Conservation (phyloP, 106 monocot genomes). For the Triglochin maritima region DNA sequence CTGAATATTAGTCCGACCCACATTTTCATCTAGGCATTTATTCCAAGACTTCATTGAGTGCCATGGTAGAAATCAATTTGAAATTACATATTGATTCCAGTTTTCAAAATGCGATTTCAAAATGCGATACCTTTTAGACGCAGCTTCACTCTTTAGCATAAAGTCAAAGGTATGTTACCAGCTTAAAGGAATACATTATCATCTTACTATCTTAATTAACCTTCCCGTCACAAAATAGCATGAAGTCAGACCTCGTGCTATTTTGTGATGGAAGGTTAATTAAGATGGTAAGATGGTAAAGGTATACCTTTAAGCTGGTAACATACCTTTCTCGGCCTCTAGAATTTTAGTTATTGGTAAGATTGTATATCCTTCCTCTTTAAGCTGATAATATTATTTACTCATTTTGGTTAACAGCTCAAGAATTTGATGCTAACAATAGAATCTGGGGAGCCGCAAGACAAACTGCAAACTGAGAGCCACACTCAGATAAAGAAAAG, state of each 20-base stretch:
- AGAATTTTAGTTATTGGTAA: background rate
- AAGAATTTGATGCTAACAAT: constrained; percentile 24
- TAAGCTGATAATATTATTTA: background rate
- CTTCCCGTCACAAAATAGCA: background rate
- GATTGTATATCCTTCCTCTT: background rate
- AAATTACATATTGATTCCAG: too few relatives aligned
- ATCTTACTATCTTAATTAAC: background rate
- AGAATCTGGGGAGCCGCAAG: constrained; percentile 8
- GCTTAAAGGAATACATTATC: background rate
- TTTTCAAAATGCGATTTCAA: too few relatives aligned
- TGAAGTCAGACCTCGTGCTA: too few relatives aligned
- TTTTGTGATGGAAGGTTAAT: background rate
- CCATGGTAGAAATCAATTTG: too few relatives aligned
- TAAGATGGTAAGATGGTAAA: background rate
- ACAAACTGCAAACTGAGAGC: constrained; percentile 6
- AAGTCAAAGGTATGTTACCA: too few relatives aligned
- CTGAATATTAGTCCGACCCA: too few relatives aligned
- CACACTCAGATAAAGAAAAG: too few relatives aligned
- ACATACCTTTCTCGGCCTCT: too few relatives aligned
- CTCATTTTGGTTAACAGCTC: constrained; percentile 25
- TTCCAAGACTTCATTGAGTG: too few relatives aligned
- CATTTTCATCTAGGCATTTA: too few relatives aligned
- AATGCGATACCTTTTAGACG: too few relatives aligned
- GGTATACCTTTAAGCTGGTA: background rate
- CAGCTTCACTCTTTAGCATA: too few relatives aligned